These are phyloP conservation scores for Xylariaceae sp. DNA, from an alignment of 2,329 filamentous ascomycete genomes.

Conservation along the genomic window DNA sequence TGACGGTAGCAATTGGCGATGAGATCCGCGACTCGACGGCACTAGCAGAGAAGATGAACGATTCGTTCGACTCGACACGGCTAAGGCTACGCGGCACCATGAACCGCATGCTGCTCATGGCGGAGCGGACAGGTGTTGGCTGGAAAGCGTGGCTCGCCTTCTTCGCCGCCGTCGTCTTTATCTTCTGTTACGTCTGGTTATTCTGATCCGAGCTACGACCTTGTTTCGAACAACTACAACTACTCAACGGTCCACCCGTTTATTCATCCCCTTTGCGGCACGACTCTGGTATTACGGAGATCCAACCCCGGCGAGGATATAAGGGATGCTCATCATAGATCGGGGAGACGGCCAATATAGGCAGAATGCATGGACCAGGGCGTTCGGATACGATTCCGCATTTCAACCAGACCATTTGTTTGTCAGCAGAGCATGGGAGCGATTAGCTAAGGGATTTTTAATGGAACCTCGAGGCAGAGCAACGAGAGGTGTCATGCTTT, in stretches of 20 bases:
- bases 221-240: constrained; percentile 27
- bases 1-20: constrained; percentile 89
- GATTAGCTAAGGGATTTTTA: too few species aligned
- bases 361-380: constrained; percentile 11
- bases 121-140: constrained; percentile 85
- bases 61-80: constrained; percentile 82
- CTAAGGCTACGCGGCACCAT: constrained; percentile 83
- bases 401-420: background rate
- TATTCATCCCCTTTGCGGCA: background rate
- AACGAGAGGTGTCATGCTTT: too few species aligned
- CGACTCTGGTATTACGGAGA: background rate
- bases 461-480: too few species aligned
- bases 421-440: too few species aligned
- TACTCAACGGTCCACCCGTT: background rate
- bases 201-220: too few species aligned
- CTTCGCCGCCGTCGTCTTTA: constrained; percentile 72
- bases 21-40: constrained; percentile 89
- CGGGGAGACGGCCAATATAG: constrained; percentile 3
- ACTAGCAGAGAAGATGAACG: constrained; percentile 92
- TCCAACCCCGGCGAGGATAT: background rate
- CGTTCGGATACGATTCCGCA: constrained; percentile 15
- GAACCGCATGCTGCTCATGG: constrained; percentile 96
- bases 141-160: constrained; percentile 94
- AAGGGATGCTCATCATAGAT: constrained; percentile 9
- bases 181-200: constrained; percentile 93